Conservation (phyloP, 208 protist genomes). For the Crithidia sp. region DNA sequence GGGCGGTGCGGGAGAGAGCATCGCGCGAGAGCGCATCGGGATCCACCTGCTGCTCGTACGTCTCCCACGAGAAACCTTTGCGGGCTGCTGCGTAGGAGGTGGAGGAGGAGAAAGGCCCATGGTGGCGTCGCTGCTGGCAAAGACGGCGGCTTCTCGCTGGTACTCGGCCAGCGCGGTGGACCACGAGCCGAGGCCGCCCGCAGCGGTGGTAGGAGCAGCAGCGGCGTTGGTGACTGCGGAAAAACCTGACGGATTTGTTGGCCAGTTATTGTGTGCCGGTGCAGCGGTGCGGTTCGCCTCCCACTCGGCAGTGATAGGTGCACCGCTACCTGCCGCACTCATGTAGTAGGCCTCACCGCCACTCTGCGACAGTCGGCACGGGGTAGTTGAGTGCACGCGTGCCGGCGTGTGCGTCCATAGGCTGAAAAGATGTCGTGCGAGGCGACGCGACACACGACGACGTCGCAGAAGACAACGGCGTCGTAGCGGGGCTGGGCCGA, state of each 20-base stretch:
- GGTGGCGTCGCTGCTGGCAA: background rate
- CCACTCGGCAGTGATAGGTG: too few relatives aligned
- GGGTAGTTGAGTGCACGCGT: too few relatives aligned
- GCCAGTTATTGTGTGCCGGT: too few relatives aligned
- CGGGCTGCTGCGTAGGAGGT: background rate
- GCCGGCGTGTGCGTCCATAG: too few relatives aligned
- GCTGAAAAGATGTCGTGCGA: slow-evolving; percentile 18
- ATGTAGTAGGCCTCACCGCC: background rate
- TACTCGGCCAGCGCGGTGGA: slow-evolving; percentile 12
- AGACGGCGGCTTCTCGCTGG: background rate
- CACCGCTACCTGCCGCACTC: too few relatives aligned
- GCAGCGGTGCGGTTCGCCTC: too few relatives aligned
- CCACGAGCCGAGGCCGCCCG: slow-evolving; percentile 1
- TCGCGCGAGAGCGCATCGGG: slow-evolving; percentile 44
- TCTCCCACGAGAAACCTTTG: slow-evolving; percentile 70
- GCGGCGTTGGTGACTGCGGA: background rate
- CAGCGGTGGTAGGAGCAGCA: background rate
- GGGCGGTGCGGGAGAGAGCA: slow-evolving; percentile 38
- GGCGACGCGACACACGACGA: slow-evolving; percentile 38
- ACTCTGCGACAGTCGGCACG: background rate
- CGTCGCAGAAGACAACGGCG: slow-evolving; percentile 21
- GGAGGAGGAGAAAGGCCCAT: slow-evolving; percentile 4
- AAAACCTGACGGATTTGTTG: too few relatives aligned
- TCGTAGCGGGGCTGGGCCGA: slow-evolving; percentile 32
- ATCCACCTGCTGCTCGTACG: slow-evolving; percentile 59